Evolutionary conservation across 2,329 filamentous ascomycete species (phyloP), one percentile per base, ranked within the genome.

Genomic region (Sphaerulina vaccinii): DNA sequence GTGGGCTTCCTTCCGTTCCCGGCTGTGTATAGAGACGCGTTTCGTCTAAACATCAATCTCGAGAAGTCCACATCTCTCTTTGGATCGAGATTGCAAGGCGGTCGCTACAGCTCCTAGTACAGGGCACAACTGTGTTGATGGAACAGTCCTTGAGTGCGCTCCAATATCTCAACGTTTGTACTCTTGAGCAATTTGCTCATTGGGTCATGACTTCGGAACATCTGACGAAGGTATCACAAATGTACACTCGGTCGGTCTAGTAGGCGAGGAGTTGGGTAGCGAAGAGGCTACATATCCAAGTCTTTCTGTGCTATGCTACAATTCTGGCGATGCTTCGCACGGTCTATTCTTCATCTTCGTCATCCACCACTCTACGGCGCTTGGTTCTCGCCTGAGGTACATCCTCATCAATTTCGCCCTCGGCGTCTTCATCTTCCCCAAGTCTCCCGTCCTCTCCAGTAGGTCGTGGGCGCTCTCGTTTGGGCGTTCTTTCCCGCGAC

Each of bases 271-370:
- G n/a, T n/a, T n/a, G 24, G 13, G 24, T 29, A 29, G 27, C 27
- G 8, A n/a, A n/a, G n/a, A n/a, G n/a, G n/a, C n/a, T n/a, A n/a
- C n/a, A n/a, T n/a, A n/a, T n/a, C n/a, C n/a, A n/a, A n/a, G n/a
- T n/a, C 9, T 32, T 13, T 10, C 27, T 32, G n/a, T 32, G 8
- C 5, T 32, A 32, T 2, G n/a, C n/a, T 10, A 32, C 9, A 32
- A 10, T 10, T 32, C 7, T 32, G 27, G 27, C 11, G 11, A 32
- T 32, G 27, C 27, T 13, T 32, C 27, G n/a, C 5, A n/a, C 21
- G 13, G n/a, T 6, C 46, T 75, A 72, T 22, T 77, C 73, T 36
- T 77, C 75, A 37, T 77, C 74, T 37, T 78, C 75, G 11, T 77
- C 75, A 41, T 73, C 73, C 23, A 71, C 64, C 3, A 75, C 70